These are phyloP conservation scores for Bolboschoenus planiculmis DNA, from an alignment of 176 grass and related monocot genomes.

Conservation along the genomic window DNA sequence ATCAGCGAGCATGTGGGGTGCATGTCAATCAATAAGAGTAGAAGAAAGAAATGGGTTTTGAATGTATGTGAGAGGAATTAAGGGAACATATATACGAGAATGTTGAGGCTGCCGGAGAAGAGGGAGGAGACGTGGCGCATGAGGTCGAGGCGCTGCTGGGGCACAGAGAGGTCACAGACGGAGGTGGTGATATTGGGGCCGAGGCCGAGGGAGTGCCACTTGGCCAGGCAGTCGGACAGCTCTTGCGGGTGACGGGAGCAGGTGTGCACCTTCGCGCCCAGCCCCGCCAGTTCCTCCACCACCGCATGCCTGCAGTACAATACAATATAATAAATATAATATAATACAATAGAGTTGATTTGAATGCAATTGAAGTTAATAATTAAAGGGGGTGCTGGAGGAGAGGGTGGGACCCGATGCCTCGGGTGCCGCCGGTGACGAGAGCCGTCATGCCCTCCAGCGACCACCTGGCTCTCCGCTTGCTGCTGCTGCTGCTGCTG, in stretches of 20 bases:
- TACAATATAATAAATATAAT: no score
- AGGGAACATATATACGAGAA: no score
- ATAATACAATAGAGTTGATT: no score
- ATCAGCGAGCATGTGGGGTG: no score
- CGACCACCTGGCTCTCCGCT: constrained; percentile 40
- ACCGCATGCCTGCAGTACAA: constrained; percentile 38
- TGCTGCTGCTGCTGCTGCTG: not conserved
- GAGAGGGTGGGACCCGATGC: constrained; percentile 43
- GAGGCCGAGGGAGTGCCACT: not conserved
- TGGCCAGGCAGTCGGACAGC: constrained; percentile 33
- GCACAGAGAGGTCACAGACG: constrained; percentile 43
- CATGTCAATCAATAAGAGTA: no score
- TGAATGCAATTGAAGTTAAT: not conserved
- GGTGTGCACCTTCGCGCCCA: constrained; percentile 52
- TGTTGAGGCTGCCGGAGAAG: constrained; percentile 50
- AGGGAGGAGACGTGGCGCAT: constrained; percentile 24
- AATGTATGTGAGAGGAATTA: no score
- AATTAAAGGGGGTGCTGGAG: not conserved
- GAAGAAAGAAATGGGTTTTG: no score
- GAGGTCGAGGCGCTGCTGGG: constrained; percentile 35
- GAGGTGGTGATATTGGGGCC: constrained; percentile 49
- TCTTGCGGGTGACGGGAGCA: constrained; percentile 47
- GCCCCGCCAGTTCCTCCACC: constrained; percentile 51
- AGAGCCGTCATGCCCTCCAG: constrained; percentile 58
- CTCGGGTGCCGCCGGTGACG: constrained; percentile 72